These are phyloP conservation scores for Porphyra umbilicalis DNA, from an alignment of 31 red algal genomes.

Conservation along the genomic window DNA sequence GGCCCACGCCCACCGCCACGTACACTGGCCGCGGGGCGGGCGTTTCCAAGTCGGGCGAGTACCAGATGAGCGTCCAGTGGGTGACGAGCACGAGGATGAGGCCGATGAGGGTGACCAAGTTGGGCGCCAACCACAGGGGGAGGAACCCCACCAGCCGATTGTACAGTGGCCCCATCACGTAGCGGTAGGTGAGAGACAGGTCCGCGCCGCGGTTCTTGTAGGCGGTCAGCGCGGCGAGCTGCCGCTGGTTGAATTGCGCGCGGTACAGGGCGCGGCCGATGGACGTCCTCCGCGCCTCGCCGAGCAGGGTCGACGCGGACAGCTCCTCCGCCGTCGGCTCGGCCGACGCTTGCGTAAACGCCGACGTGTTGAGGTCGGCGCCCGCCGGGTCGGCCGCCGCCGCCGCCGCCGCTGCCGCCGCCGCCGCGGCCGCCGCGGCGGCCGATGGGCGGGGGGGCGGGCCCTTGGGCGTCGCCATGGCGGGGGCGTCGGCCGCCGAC, in stretches of 20 bases:
- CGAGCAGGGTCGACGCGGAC: not conserved
- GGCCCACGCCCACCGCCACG: constrained; percentile 27
- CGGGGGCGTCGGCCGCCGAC: not conserved
- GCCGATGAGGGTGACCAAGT: constrained; percentile 70
- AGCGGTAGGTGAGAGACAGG: constrained; percentile 56
- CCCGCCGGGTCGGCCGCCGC: not conserved
- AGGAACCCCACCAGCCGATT: constrained; percentile 49
- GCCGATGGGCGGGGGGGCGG: not conserved
- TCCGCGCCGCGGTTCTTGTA: constrained; percentile 88
- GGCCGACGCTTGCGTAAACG: not conserved
- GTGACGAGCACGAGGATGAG: constrained; percentile 45
- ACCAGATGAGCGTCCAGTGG: constrained; percentile 37
- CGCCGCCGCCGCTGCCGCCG: not conserved
- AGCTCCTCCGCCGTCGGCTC: not conserved
- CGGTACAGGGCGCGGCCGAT: not conserved
- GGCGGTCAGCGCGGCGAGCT: constrained; percentile 35
- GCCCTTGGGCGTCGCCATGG: not conserved
- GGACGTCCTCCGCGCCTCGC: not conserved
- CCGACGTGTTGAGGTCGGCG: not conserved
- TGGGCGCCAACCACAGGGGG: constrained; percentile 84
- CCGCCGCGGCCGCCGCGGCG: not conserved
- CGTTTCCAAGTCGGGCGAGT: constrained; percentile 17
- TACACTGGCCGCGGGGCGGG: constrained; percentile 38
- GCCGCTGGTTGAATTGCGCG: constrained; percentile 24
- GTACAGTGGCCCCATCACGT: constrained; percentile 60